Evolutionary conservation across 495 filamentous ascomycete species (phyloP).

Genomic region (Oidiodendron maius): DNA sequence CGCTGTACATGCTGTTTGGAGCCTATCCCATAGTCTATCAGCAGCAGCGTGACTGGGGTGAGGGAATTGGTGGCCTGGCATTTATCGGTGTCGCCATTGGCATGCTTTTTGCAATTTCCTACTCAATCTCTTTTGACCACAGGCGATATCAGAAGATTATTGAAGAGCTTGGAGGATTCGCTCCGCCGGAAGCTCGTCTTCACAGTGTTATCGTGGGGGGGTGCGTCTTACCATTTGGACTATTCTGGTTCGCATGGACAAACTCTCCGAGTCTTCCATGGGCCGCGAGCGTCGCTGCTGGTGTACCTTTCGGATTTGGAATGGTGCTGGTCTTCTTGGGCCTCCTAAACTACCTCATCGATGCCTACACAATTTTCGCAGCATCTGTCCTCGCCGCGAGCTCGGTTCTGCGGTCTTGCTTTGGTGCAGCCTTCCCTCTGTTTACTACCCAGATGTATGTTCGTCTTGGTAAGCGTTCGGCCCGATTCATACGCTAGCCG

Average conservation of each 20-base stretch:
- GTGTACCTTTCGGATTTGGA: constrained; percentile 66
- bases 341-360: constrained; percentile 70
- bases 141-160: background rate
- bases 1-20: constrained; percentile 84
- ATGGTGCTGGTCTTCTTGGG: constrained; percentile 63
- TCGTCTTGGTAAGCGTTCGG: too few species aligned
- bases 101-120: background rate
- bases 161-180: constrained; percentile 16
- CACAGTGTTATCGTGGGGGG: constrained; percentile 62
- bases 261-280: constrained; percentile 62
- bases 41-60: background rate
- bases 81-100: constrained; percentile 38
- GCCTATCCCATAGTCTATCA: constrained; percentile 81
- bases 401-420: constrained; percentile 45
- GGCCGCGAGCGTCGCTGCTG: constrained; percentile 55
- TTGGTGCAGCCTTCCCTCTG: constrained; percentile 54
- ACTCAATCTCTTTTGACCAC: constrained; percentile 3
- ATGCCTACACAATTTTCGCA: constrained; percentile 72
- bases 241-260: constrained; percentile 69
- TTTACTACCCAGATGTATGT: constrained; percentile 59
- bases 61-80: background rate
- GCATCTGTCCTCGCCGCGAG: constrained; percentile 60
- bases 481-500: constrained; percentile 55
- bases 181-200: constrained; percentile 71
- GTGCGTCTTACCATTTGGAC: constrained; percentile 59